Conservation (phyloP, 495 filamentous ascomycete species). For the Aspergillus panamensis region DNA sequence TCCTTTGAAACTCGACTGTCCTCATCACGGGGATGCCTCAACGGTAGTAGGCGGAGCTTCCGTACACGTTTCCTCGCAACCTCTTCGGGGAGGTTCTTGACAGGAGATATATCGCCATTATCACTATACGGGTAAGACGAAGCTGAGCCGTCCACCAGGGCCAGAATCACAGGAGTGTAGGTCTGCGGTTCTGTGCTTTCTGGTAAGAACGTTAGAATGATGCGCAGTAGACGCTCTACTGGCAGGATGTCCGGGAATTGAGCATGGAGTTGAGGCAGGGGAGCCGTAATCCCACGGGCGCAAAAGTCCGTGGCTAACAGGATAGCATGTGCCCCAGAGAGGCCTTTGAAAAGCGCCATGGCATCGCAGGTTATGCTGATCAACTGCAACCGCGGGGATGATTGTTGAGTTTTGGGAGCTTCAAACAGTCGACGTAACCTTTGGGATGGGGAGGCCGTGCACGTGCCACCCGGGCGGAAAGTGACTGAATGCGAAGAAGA, state of each 20-base stretch:
- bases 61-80: slow-evolving; percentile 66
- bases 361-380: slow-evolving; percentile 8
- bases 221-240: slow-evolving; percentile 67
- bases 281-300: slow-evolving; percentile 54
- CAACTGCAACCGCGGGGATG: slow-evolving; percentile 14
- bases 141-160: slow-evolving; percentile 45
- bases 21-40: slow-evolving; percentile 49
- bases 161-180: slow-evolving; percentile 60
- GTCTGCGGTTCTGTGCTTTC: slow-evolving; percentile 63
- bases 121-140: slow-evolving; percentile 26
- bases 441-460: slow-evolving; percentile 27
- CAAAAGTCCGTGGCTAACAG: slow-evolving; percentile 47
- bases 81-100: slow-evolving; percentile 59
- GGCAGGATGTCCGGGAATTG: slow-evolving; percentile 56
- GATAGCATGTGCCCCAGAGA: slow-evolving; percentile 48
- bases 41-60: slow-evolving; percentile 64
- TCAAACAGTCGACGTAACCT: slow-evolving; percentile 4
- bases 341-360: slow-evolving; percentile 41
- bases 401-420: slow-evolving; percentile 14
- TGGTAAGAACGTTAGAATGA: slow-evolving; percentile 81
- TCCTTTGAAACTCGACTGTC: slow-evolving; percentile 48
- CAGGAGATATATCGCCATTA: slow-evolving; percentile 53
- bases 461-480: slow-evolving; percentile 41
- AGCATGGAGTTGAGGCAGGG: slow-evolving; percentile 59
- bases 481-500: slow-evolving; percentile 29